Conservation (phyloP, 768 basidiomycete genomes). For the Candolleomyces eurysporus region DNA sequence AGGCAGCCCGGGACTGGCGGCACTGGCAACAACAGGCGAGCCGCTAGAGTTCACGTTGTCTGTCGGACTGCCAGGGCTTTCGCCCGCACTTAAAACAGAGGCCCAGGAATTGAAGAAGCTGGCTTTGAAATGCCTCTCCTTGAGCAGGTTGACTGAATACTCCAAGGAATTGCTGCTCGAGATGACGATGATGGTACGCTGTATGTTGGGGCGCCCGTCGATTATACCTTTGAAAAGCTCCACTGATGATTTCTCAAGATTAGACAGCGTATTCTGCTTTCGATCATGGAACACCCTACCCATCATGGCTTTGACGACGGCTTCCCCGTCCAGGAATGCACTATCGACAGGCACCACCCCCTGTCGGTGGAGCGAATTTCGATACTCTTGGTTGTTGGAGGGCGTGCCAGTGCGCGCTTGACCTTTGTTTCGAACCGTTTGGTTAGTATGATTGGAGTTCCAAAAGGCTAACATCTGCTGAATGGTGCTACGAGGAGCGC, state of each 20-base stretch:
- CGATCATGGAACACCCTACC: neutral
- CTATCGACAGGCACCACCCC: neutral
- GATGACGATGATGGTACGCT: constrained; percentile 3
- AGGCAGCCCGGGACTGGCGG: no score
- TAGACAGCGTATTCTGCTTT: neutral
- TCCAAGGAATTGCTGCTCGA: constrained; percentile 1
- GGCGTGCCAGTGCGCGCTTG: neutral
- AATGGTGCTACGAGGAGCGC: constrained; percentile 4
- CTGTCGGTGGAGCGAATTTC: neutral
- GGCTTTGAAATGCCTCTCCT: neutral
- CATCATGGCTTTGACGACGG: constrained; percentile 2
- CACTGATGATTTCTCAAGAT: neutral
- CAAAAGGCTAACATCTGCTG: constrained; percentile 12
- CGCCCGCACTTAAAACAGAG: neutral
- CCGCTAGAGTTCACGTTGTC: neutral
- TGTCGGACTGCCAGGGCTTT: neutral
- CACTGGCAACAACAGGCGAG: neutral
- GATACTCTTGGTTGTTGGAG: neutral
- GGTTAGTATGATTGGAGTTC: neutral
- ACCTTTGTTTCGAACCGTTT: neutral
- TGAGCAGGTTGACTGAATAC: neutral
- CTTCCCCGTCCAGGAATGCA: constrained; percentile 1
- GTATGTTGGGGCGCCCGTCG: neutral
- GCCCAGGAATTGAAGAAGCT: neutral
- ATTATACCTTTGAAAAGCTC: constrained; percentile 4